Percentiles rank a stretch among this genome's conserved stretches.
phyloP scores from a whole-genome alignment of 2,329 filamentous ascomycete species.

The Iodosphaeria phyllophila region DNA sequence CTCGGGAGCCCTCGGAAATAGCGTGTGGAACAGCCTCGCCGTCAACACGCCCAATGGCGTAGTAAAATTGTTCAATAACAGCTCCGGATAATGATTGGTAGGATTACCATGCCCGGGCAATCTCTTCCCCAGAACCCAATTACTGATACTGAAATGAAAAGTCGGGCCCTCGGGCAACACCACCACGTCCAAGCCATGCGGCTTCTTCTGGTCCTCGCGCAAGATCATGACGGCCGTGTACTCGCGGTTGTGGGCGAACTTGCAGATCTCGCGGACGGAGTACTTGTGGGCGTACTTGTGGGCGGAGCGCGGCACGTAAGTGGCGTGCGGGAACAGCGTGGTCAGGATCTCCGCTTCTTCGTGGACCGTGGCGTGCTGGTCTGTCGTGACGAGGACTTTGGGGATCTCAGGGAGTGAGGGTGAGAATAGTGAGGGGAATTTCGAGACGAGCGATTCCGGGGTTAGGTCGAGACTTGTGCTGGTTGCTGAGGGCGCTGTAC shows the following conservation, averaged over 20 bases:
- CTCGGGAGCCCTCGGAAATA: conserved; percentile 70
- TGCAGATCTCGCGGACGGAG: conserved; percentile 74
- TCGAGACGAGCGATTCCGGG: conserved; percentile 36
- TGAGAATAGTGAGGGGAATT: conserved; percentile 44
- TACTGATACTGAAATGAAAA: conserved; percentile 79
- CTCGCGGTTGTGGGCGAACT: conserved; percentile 63
- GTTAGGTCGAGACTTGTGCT: conserved; percentile 47
- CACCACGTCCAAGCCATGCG: conserved; percentile 65
- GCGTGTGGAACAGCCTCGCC: conserved; percentile 61
- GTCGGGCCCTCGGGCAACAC: conserved; percentile 74
- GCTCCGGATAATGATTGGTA: conserved; percentile 77
- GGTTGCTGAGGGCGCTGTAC: conserved; percentile 36
- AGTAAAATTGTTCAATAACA: conserved; percentile 86
- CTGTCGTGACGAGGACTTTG: conserved; percentile 85
- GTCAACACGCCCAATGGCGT: conserved; percentile 81
- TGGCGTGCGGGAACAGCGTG: conserved; percentile 65
- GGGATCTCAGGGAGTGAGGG: conserved; percentile 42
- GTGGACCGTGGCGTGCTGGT: conserved; percentile 76
- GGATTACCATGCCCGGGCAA: conserved; percentile 77
- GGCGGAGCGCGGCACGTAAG: conserved; percentile 72
- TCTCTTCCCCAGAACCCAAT: conserved; percentile 36
- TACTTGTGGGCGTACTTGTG: conserved; percentile 83
- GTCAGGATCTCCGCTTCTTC: conserved; percentile 62
- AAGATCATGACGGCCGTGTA: conserved; percentile 75
- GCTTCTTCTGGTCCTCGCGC: conserved; percentile 76